Conservation (phyloP, 352 stramenopile genomes). For the Globisporangium mamillatum region DNA sequence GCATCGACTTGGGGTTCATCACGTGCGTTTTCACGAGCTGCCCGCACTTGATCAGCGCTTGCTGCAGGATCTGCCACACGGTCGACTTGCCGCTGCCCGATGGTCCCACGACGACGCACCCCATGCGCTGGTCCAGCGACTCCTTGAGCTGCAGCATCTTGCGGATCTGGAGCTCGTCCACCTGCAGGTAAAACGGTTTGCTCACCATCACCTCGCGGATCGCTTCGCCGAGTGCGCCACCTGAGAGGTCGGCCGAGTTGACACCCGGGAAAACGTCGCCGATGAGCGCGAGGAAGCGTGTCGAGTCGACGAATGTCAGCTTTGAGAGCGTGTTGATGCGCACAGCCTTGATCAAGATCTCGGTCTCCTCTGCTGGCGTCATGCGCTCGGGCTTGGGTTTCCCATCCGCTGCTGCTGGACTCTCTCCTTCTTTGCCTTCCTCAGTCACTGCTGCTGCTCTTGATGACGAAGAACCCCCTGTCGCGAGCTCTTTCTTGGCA, state of each 20-base stretch:
- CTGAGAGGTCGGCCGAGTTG: conserved; percentile 71
- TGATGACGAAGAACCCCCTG: background rate
- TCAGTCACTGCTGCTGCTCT: conserved; percentile 9
- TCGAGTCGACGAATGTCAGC: conserved; percentile 91
- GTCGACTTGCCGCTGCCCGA: conserved; percentile 93
- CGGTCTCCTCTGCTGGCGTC: conserved; percentile 74
- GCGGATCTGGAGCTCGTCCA: conserved; percentile 89
- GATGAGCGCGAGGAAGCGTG: conserved; percentile 90
- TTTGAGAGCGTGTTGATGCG: conserved; percentile 96
- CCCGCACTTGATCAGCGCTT: conserved; percentile 80
- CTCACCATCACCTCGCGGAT: conserved; percentile 89
- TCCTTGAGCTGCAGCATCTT: conserved; percentile 97
- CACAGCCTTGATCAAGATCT: conserved; percentile 94
- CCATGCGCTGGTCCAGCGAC: conserved; percentile 93
- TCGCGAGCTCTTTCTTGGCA: conserved; percentile 68
- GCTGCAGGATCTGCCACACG: conserved; percentile 92
- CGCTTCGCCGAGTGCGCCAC: conserved; percentile 78
- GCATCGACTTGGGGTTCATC: conserved; percentile 97
- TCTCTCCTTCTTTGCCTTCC: conserved; percentile 17
- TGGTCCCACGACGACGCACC: conserved; percentile 92
- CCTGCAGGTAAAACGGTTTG: conserved; percentile 86
- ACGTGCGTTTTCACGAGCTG: conserved; percentile 91
- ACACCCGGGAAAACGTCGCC: conserved; percentile 92
- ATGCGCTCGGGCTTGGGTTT: conserved; percentile 29
- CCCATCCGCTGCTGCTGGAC: background rate